Evolutionary conservation across 2,329 filamentous ascomycete genomes (phyloP).

Genomic region (Penicillium concentricum): DNA sequence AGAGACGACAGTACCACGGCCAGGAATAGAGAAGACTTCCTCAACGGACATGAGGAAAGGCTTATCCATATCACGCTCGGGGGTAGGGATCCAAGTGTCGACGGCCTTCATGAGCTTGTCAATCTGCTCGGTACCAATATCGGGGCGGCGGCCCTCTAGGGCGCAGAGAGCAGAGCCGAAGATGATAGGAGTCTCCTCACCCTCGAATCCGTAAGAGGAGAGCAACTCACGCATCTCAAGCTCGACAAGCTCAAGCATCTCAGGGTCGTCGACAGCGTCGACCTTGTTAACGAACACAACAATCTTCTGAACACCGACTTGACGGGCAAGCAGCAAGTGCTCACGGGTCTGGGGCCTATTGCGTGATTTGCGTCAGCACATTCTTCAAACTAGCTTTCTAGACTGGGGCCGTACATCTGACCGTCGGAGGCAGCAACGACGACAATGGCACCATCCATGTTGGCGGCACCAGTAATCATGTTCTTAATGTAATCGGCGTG

Average conservation of each 20-base stretch:
- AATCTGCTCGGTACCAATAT: constrained; percentile 85
- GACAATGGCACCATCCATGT: constrained; percentile 99
- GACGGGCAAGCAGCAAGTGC: constrained; percentile 94
- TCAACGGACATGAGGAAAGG: constrained; percentile 99
- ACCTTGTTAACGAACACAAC: constrained; percentile 99
- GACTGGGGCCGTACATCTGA: constrained; percentile 69
- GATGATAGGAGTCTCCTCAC: constrained; percentile 94
- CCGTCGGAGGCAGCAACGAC: constrained; percentile 97
- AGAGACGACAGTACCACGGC: constrained; percentile 94
- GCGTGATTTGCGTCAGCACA: constrained; percentile 23
- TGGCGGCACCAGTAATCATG: constrained; percentile 99
- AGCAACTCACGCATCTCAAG: constrained; percentile 99
- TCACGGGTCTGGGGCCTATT: constrained; percentile 88
- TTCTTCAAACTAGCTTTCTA: neutral
- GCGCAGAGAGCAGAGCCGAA: constrained; percentile 96
- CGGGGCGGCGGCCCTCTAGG: constrained; percentile 78
- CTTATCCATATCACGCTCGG: constrained; percentile 91
- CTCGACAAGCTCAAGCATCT: constrained; percentile 99
- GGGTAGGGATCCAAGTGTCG: constrained; percentile 94
- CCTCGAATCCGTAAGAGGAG: constrained; percentile 89
- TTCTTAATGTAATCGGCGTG: constrained; percentile 99
- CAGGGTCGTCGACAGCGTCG: constrained; percentile 92
- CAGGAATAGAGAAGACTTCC: constrained; percentile 84
- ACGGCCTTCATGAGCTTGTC: constrained; percentile 88
- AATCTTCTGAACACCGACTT: constrained; percentile 96